A percentile compares a stretch with the other conserved stretches of the same genome.
Evolutionary conservation across 176 grass and related monocot species (phyloP).

Genomic region (Triticum dicoccoides): DNA sequence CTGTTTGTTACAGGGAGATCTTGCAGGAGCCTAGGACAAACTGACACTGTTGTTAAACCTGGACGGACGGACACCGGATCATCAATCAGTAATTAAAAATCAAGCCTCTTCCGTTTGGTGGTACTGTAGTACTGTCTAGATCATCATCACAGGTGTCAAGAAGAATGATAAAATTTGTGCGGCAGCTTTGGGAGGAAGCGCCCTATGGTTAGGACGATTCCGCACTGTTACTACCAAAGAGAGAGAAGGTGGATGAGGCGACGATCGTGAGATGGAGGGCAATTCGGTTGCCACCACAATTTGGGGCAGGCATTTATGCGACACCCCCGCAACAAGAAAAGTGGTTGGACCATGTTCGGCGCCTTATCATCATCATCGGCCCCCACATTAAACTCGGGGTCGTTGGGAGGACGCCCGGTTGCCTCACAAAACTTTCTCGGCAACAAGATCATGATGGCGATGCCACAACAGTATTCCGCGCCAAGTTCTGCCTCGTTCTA

Average conservation of each 20-base stretch:
- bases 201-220: no score
- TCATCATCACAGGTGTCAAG: no score
- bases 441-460: neutral
- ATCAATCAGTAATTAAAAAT: no score
- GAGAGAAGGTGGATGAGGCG: no score
- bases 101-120: neutral
- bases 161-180: no score
- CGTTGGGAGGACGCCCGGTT: neutral
- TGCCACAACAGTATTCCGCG: neutral
- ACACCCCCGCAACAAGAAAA: slow-evolving; percentile 21
- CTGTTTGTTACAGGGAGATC: neutral
- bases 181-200: no score
- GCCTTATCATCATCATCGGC: slow-evolving; percentile 6
- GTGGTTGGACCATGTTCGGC: slow-evolving; percentile 24
- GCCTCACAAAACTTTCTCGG: slow-evolving; percentile 1
- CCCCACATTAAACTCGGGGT: neutral
- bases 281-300: neutral
- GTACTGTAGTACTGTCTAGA: no score
- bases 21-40: no score
- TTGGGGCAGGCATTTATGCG: neutral
- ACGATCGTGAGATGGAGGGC: no score
- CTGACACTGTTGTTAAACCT: neutral
- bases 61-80: neutral
- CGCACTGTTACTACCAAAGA: no score
- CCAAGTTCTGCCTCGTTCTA: neutral